A percentile compares a stretch with the other conserved stretches of the same genome.
These are phyloP conservation scores for Metschnikowia cubensis DNA, from an alignment of 805 yeast species.

Conservation along the genomic window DNA sequence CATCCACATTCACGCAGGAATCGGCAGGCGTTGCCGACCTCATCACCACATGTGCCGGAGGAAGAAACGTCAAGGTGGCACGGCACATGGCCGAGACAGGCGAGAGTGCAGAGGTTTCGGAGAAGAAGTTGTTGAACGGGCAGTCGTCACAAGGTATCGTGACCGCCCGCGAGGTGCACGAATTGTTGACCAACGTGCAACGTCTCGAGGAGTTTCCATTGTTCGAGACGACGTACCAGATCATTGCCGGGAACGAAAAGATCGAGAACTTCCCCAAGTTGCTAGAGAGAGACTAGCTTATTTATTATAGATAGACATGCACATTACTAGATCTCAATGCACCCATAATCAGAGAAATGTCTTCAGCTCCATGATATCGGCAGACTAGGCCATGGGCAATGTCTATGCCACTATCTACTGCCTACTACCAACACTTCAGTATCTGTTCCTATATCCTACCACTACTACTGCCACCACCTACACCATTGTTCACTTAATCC, in stretches of 20 bases:
- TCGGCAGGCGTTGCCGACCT: slow-evolving; percentile 97
- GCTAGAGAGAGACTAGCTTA: slow-evolving; percentile 39
- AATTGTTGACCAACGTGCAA: slow-evolving; percentile 56
- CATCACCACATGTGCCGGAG: slow-evolving; percentile 96
- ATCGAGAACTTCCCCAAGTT: slow-evolving; percentile 73
- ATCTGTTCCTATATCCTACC: no score
- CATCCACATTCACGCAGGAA: slow-evolving; percentile 86
- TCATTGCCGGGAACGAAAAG: slow-evolving; percentile 69
- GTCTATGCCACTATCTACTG: no score
- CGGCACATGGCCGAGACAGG: slow-evolving; percentile 78
- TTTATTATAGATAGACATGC: slow-evolving; percentile 1
- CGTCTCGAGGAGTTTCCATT: slow-evolving; percentile 73
- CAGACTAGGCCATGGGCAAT: no score
- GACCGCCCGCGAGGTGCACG: slow-evolving; percentile 89
- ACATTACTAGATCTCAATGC: no score
- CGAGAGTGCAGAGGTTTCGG: slow-evolving; percentile 75
- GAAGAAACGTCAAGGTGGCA: slow-evolving; percentile 93
- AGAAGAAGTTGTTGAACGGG: slow-evolving; percentile 83
- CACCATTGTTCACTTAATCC: no score
- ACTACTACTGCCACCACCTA: no score
- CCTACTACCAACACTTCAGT: no score
- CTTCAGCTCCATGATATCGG: no score
- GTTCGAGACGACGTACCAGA: slow-evolving; percentile 74
- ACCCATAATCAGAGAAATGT: no score
- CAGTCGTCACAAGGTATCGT: slow-evolving; percentile 95